Conservation (phyloP, 495 filamentous ascomycete genomes). For the Penicillium coffeae region DNA sequence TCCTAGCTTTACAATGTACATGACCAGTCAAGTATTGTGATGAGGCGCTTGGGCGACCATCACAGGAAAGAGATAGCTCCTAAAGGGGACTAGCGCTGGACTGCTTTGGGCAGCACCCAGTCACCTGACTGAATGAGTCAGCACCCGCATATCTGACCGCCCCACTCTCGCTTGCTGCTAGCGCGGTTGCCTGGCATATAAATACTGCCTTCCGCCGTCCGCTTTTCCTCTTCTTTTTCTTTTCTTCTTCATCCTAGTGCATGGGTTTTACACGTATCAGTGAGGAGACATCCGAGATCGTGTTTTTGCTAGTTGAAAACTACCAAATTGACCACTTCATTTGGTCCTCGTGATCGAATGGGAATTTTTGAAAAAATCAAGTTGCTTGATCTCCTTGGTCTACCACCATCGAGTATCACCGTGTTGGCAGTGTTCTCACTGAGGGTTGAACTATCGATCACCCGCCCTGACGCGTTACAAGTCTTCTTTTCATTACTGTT, state of each 20-base stretch:
- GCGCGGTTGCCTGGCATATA: not conserved
- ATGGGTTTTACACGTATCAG: conserved; percentile 55
- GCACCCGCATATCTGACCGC: not conserved
- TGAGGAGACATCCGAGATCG: conserved; percentile 57
- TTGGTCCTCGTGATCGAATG: conserved; percentile 42
- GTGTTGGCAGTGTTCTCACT: conserved; percentile 7
- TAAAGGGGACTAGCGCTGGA: not conserved
- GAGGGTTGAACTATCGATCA: not conserved
- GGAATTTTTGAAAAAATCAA: conserved; percentile 49
- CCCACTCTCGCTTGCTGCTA: conserved; percentile 31
- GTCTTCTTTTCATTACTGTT: conserved; percentile 48
- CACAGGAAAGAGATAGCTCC: not conserved
- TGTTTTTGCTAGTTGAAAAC: conserved; percentile 62
- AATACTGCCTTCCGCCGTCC: conserved; percentile 16
- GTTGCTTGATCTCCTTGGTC: conserved; percentile 23
- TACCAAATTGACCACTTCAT: conserved; percentile 48
- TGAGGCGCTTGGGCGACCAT: too few species aligned
- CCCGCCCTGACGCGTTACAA: too few species aligned
- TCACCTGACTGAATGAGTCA: not conserved
- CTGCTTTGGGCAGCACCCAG: not conserved
- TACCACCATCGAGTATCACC: conserved; percentile 17
- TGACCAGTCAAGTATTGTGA: too few species aligned
- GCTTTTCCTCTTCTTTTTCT: conserved; percentile 30
- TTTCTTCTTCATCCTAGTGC: conserved; percentile 51
- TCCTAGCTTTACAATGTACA: too few species aligned